phyloP scores from a whole-genome alignment of 225 moss, liverwort and hornwort species.

The Polytrichum formosum region DNA sequence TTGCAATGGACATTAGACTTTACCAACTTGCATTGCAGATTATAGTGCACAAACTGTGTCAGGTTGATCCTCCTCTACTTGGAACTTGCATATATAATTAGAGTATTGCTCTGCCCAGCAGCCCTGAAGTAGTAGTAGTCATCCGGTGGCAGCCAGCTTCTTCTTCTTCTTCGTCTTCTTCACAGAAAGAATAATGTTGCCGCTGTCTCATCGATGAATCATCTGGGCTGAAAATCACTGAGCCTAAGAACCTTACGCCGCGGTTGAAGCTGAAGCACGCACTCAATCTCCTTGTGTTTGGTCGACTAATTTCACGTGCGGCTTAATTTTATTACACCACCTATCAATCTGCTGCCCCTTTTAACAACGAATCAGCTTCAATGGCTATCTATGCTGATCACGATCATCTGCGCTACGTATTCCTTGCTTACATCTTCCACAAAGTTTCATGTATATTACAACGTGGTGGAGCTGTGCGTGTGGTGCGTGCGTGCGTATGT shows the following conservation, averaged over 20 bases:
- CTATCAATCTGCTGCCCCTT: constrained; percentile 5
- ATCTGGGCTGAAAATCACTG: constrained; percentile 2
- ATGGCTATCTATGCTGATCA: constrained; percentile 4
- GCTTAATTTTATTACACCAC: constrained; percentile 1
- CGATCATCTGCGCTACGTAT: not conserved
- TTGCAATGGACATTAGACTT: not conserved
- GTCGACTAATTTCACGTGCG: not conserved
- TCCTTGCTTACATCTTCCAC: constrained; percentile 1
- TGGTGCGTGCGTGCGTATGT: not conserved
- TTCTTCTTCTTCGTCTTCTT: not conserved
- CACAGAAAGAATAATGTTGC: not conserved
- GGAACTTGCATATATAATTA: not conserved
- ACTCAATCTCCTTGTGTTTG: constrained; percentile 2
- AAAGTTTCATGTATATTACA: constrained; percentile 6
- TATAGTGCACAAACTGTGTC: not conserved
- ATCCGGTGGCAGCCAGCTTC: not conserved
- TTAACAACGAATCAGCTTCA: constrained; percentile 4
- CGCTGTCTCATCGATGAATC: not conserved
- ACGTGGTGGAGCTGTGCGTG: not conserved
- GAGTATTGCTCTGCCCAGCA: constrained; percentile 27
- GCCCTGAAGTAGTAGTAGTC: constrained; percentile 5
- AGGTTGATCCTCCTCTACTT: not conserved
- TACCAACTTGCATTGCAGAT: not conserved
- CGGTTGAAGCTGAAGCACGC: constrained; percentile 3
- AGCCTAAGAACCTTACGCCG: constrained; percentile 6